These are phyloP conservation scores for Wallemia hederae DNA, from an alignment of 1,284 basidiomycete species.

Conservation along the genomic window DNA sequence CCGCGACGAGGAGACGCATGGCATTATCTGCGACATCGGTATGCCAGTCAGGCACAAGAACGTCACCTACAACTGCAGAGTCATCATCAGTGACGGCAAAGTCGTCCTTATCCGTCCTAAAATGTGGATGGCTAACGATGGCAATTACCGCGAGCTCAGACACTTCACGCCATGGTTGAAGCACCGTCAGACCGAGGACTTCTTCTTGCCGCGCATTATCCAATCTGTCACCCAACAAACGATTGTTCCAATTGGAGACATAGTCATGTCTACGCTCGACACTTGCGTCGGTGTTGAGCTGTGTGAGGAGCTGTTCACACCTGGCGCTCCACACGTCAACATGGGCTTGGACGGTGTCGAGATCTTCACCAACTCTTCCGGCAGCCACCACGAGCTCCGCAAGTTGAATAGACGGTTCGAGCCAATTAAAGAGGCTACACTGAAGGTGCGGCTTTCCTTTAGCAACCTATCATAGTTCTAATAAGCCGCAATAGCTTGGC, in stretches of 20 bases:
- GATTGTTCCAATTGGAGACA: slow-evolving; percentile 84
- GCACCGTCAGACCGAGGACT: slow-evolving; percentile 57
- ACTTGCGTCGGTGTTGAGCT: slow-evolving; percentile 87
- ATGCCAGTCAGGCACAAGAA: slow-evolving; percentile 95
- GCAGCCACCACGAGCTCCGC: slow-evolving; percentile 85
- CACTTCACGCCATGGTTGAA: slow-evolving; percentile 93
- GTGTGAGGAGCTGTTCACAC: slow-evolving; percentile 93
- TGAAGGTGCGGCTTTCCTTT: slow-evolving; percentile 30
- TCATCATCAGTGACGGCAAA: slow-evolving; percentile 56
- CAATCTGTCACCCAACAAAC: slow-evolving; percentile 35
- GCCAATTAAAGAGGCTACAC: slow-evolving; percentile 83
- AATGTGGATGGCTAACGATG: slow-evolving; percentile 98
- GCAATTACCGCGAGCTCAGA: slow-evolving; percentile 84
- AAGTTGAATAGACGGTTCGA: slow-evolving; percentile 77
- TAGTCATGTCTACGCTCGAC: slow-evolving; percentile 69
- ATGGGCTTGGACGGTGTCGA: slow-evolving; percentile 97
- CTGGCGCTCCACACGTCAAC: slow-evolving; percentile 63
- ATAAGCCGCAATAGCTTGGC: slow-evolving; percentile 44
- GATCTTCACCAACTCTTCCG: slow-evolving; percentile 92
- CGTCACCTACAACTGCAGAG: slow-evolving; percentile 83
- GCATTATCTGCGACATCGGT: slow-evolving; percentile 72
- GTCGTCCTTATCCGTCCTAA: slow-evolving; percentile 86
- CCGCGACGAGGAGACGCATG: slow-evolving; percentile 38
- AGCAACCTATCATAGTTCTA: neutral
- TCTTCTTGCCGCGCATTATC: slow-evolving; percentile 63